A percentile compares a stretch with the other conserved stretches of the same genome.
phyloP scores from a whole-genome alignment of 352 stramenopile genomes.

The Phytophthora colocasiae region DNA sequence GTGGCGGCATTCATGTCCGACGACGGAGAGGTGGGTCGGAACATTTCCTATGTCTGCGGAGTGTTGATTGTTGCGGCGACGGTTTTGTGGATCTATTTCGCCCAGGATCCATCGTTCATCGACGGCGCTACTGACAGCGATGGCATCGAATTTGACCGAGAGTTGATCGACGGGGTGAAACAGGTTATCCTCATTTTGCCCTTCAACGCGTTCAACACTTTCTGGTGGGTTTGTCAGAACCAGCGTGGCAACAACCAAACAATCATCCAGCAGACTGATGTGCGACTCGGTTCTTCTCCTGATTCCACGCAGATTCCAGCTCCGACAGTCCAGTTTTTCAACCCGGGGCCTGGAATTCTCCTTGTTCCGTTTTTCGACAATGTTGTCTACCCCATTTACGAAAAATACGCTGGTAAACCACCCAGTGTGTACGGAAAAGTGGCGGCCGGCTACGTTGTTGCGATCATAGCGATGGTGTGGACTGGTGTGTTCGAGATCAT shows the following conservation, averaged over 20 bases:
- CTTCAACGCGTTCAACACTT: slow-evolving; percentile 54
- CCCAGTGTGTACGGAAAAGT: slow-evolving; percentile 47
- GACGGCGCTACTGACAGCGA: slow-evolving; percentile 43
- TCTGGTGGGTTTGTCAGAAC: slow-evolving; percentile 67
- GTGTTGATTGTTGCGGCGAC: slow-evolving; percentile 43
- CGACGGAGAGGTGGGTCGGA: slow-evolving; percentile 36
- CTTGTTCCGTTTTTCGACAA: slow-evolving; percentile 46
- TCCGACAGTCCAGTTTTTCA: slow-evolving; percentile 56
- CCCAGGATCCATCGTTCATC: slow-evolving; percentile 49
- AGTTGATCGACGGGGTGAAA: slow-evolving; percentile 56
- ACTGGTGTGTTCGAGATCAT: slow-evolving; percentile 46
- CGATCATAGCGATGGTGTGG: slow-evolving; percentile 51
- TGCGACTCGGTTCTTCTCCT: slow-evolving; percentile 41
- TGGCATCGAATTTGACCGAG: slow-evolving; percentile 43
- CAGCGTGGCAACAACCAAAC: slow-evolving; percentile 72
- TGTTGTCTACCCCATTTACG: slow-evolving; percentile 50
- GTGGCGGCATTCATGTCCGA: slow-evolving; percentile 52
- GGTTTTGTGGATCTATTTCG: slow-evolving; percentile 54
- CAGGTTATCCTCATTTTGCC: slow-evolving; percentile 41
- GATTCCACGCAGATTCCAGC: slow-evolving; percentile 54
- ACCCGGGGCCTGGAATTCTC: slow-evolving; percentile 46
- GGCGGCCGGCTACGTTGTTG: slow-evolving; percentile 43
- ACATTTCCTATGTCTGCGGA: slow-evolving; percentile 52
- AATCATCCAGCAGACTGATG: slow-evolving; percentile 70
- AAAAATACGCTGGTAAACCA: slow-evolving; percentile 41